phyloP scores from a whole-genome alignment of 306 rosid species.

The Trifolium subterraneum region DNA sequence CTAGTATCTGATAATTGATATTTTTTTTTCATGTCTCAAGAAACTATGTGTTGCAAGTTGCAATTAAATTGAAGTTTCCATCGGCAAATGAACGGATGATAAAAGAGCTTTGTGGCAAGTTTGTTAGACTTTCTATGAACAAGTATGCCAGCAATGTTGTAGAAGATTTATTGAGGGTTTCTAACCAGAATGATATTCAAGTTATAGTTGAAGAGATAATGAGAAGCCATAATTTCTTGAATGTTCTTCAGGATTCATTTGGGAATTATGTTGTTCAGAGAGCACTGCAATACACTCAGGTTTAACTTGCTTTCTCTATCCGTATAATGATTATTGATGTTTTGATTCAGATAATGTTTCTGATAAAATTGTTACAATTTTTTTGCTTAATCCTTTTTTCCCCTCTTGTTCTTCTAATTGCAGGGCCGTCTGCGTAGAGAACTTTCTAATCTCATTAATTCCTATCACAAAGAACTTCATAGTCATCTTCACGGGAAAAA shows the following conservation, averaged over 20 bases:
- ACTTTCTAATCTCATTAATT: not conserved
- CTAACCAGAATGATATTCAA: not conserved
- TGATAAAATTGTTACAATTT: not conserved
- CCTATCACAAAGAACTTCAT: not conserved
- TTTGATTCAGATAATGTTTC: not conserved
- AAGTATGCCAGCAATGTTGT: slow-evolving; percentile 60
- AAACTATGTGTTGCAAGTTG: slow-evolving; percentile 55
- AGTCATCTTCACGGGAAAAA: slow-evolving; percentile 17
- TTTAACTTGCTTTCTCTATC: not conserved
- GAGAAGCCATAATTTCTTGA: slow-evolving; percentile 18
- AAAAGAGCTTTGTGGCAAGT: slow-evolving; percentile 16
- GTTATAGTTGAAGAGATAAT: slow-evolving; percentile 42
- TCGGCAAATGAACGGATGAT: not conserved
- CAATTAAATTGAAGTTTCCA: slow-evolving; percentile 1
- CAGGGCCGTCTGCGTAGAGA: not conserved
- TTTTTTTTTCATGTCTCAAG: slow-evolving; percentile 30
- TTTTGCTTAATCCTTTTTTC: not conserved
- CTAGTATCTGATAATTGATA: not conserved
- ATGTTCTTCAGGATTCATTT: slow-evolving; percentile 40
- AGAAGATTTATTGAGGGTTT: slow-evolving; percentile 34
- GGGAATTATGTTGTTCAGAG: slow-evolving; percentile 60
- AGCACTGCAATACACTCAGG: slow-evolving; percentile 46
- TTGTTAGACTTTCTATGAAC: slow-evolving; percentile 44
- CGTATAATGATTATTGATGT: not conserved
- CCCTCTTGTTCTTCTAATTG: not conserved